A percentile compares a stretch with the other conserved stretches of the same genome.
Conservation (phyloP, 257 asterid species). For the Buddleja alternifolia region DNA sequence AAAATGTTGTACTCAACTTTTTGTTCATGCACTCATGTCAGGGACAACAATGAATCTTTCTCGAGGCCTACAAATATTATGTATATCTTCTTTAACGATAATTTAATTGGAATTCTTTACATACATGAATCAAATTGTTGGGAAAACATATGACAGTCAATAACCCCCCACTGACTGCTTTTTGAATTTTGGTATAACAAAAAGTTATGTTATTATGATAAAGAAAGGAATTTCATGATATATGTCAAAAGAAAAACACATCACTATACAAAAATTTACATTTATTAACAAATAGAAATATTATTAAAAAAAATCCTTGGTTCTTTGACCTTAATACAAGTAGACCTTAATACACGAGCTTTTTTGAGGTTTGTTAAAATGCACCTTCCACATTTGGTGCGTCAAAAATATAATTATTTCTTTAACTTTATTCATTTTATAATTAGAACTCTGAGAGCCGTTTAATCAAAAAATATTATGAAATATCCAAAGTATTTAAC, state of each 20-base stretch:
- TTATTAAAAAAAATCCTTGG: no score
- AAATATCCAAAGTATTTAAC: no score
- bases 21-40: constrained; percentile 39
- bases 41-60: constrained; percentile 50
- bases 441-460: no score
- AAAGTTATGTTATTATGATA: constrained; percentile 28
- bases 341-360: no score
- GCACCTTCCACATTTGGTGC: no score
- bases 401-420: no score
- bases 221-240: constrained; percentile 20
- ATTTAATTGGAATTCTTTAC: neutral
- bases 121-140: constrained; percentile 28
- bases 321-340: no score
- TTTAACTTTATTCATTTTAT: no score
- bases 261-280: no score
- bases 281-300: no score
- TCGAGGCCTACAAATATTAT: constrained; percentile 53
- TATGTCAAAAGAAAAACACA: neutral
- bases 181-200: constrained; percentile 21
- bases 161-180: constrained; percentile 31
- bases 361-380: no score
- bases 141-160: constrained; percentile 26
- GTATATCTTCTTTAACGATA: constrained; percentile 11
- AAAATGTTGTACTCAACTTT: constrained; percentile 40
- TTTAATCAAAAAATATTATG: no score